Evolutionary conservation across 2,329 filamentous ascomycete species (phyloP), one percentile per base, ranked within the genome.

Genomic region (Acrocalymma vagum): DNA sequence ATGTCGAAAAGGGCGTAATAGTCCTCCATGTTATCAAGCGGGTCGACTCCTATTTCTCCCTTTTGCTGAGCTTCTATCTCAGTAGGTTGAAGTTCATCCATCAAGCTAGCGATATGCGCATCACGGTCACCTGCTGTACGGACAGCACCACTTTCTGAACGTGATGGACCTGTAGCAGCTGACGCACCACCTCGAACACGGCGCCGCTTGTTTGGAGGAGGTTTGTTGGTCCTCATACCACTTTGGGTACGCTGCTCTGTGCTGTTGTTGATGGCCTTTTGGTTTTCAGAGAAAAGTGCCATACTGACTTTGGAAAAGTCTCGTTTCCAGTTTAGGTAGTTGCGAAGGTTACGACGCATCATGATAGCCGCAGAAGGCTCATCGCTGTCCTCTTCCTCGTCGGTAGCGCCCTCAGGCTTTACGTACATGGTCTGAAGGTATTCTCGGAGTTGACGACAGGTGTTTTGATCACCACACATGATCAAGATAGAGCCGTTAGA

Each of bases 401-500:
- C 67, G 5, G 75, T 48, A 5, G 53, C 52, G n/a, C 52, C 60
- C 24, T 72, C 64, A 37, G 84, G 78, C 38, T 81, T 83, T 18
- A 92, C 80, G 62, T 95, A 84, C 90, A 96, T 96, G 6, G 84
- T 91, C 65, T 95, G 88, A 14, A 99, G 74, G 64, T 93, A 97
- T 65, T 97, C 93, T 51, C 90, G 84, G 27, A 99, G 76, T 59
- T 99, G 94, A 10, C 87, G 82, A 62, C 90, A 95, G 7, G 90
- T 95, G 40, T 85, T 84, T 41, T 88, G 84, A 59, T 95, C 93
- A 17, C 87, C 86, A 63, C 93, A 97, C 94, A 99, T 97, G 65
- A 99, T 90, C 22, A 99, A 75, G 33, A 96, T 90, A 3, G 89
- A 90, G n/a, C 89, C 88, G 62, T 91, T 95, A 0, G 91, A 95